Percentiles rank a stretch among this genome's conserved stretches.
phyloP scores from a whole-genome alignment of 2,329 filamentous ascomycete genomes.

The Calcarisporium arbuscula region DNA sequence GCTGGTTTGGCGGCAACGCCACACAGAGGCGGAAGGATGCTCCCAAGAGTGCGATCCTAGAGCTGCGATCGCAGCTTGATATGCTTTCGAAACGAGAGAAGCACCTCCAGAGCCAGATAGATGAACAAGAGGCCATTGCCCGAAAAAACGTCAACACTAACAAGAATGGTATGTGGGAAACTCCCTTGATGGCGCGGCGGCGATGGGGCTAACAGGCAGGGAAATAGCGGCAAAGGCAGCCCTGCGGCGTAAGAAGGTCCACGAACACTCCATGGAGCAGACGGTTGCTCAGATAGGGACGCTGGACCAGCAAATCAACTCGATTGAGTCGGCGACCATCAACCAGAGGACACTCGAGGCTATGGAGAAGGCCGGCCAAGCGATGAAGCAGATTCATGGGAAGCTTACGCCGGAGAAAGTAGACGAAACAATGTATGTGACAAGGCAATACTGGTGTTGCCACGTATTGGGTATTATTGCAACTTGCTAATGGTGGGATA shows the following conservation, averaged over 20 bases:
- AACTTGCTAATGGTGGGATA: conserved; percentile 22
- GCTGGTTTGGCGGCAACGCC: conserved; percentile 81
- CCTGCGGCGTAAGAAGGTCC: conserved; percentile 86
- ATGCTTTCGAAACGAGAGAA: conserved; percentile 97
- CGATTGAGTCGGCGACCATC: conserved; percentile 97
- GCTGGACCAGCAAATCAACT: conserved; percentile 90
- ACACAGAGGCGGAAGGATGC: conserved; percentile 80
- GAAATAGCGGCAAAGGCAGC: conserved; percentile 78
- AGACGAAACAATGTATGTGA: conserved; percentile 82
- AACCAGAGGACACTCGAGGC: conserved; percentile 93
- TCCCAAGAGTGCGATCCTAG: conserved; percentile 93
- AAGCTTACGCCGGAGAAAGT: conserved; percentile 91
- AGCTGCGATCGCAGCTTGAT: conserved; percentile 80
- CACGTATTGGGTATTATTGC: not conserved
- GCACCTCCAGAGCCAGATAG: conserved; percentile 85
- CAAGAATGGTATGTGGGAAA: conserved; percentile 72
- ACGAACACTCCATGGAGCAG: conserved; percentile 87
- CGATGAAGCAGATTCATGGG: conserved; percentile 90
- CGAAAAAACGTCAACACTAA: conserved; percentile 81
- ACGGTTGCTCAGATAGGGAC: conserved; percentile 85
- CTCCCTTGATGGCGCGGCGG: conserved; percentile 2
- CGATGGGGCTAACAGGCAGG: conserved; percentile 16
- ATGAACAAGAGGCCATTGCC: conserved; percentile 83
- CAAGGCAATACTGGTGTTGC: not conserved
- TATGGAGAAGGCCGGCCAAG: conserved; percentile 84